These are phyloP conservation scores for Neurospora sp. DNA, from an alignment of 495 filamentous ascomycete genomes.

Conservation along the genomic window DNA sequence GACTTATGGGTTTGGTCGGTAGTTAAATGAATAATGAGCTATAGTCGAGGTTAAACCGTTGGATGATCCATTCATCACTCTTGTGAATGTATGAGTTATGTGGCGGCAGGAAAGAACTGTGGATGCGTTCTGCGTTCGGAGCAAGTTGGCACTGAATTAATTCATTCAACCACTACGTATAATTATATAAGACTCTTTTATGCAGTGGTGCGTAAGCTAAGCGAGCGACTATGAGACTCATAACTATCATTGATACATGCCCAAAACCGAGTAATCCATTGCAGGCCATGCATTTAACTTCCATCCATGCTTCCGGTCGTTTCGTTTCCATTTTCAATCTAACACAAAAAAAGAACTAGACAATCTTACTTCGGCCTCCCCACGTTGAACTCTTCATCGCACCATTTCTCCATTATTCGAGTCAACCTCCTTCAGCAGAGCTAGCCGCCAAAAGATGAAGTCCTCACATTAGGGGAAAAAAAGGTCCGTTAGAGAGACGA, in stretches of 20 bases:
- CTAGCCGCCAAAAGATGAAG: constrained; percentile 11
- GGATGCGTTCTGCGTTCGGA: not conserved
- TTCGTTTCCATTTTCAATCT: constrained; percentile 6
- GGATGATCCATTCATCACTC: not conserved
- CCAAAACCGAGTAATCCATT: constrained; percentile 23
- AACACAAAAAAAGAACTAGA: constrained; percentile 10
- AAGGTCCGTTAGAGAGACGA: constrained; percentile 8
- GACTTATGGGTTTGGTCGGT: not conserved
- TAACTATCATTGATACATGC: constrained; percentile 26
- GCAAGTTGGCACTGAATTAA: not conserved
- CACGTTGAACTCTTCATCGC: not conserved
- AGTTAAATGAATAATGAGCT: not conserved
- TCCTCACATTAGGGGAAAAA: constrained; percentile 15
- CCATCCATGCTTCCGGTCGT: constrained; percentile 1
- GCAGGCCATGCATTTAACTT: constrained; percentile 21
- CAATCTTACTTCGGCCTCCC: not conserved
- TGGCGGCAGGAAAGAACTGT: not conserved
- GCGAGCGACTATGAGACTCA: constrained; percentile 23
- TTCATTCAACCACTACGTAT: not conserved
- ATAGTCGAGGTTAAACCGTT: not conserved
- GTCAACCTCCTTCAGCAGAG: not conserved
- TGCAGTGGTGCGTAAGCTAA: constrained; percentile 9
- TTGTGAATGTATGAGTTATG: not conserved
- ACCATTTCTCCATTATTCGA: not conserved
- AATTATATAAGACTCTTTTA: not conserved